phyloP scores from a whole-genome alignment of 805 yeast species.

The Saturnispora serradocipensis region DNA sequence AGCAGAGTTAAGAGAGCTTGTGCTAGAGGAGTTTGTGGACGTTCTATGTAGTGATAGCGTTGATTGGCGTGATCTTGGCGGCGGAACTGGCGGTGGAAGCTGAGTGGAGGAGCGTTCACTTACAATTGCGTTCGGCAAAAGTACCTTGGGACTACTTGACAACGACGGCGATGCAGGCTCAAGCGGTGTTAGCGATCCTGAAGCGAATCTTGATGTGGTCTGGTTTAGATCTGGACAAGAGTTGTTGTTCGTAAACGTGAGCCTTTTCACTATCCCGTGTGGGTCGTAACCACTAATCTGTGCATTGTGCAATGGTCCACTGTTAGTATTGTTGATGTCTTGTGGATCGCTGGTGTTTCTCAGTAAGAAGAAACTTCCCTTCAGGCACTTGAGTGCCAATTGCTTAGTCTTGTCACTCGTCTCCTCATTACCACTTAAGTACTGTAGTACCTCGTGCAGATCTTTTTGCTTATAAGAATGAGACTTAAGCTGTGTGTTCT shows the following conservation, averaged over 20 bases:
- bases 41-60: background rate
- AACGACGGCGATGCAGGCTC: background rate
- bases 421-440: slow-evolving; percentile 33
- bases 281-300: background rate
- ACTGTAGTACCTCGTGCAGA: slow-evolving; percentile 40
- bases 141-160: background rate
- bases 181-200: background rate
- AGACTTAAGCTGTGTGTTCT: slow-evolving; percentile 49
- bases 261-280: background rate
- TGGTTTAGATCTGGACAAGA: background rate
- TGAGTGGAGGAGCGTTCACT: background rate
- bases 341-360: background rate
- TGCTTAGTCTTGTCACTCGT: slow-evolving; percentile 32
- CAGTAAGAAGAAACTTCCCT: slow-evolving; percentile 2
- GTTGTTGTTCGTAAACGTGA: background rate
- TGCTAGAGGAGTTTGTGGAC: background rate
- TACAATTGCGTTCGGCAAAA: background rate
- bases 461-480: slow-evolving; percentile 52
- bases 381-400: slow-evolving; percentile 32
- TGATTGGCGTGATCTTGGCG: background rate
- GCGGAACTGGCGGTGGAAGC: background rate
- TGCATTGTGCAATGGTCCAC: background rate
- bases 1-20: background rate
- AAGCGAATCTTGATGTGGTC: background rate
- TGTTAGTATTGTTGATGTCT: background rate